Evolutionary conservation across 2,329 filamentous ascomycete genomes (phyloP), one percentile per base, ranked within the genome.

Genomic region (Calonectria montana): DNA sequence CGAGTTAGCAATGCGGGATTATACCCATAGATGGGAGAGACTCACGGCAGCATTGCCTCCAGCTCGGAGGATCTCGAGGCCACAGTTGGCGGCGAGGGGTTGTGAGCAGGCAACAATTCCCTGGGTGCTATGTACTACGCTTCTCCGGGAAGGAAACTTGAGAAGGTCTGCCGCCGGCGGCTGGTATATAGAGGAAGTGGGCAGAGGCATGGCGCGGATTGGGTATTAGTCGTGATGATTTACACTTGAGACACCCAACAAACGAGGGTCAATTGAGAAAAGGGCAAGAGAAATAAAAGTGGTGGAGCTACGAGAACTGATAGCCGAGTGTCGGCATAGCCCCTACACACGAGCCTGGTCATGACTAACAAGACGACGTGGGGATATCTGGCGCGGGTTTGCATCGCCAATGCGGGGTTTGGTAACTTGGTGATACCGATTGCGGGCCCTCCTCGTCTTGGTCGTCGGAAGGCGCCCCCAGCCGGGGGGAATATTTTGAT

Each of bases 21-120:
- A 15, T 29, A 27, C 18, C 12, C 9, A 35, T 21, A 9, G 4
- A 8, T 29, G 25, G 5, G 6, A 16, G 5, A 39, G 1, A 88
- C 93, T 84, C 88, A 97, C 95, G 76, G 96, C 97, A 73, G 95
- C 95, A 86, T 98, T 99, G 66, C 97, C 97, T 69, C 97, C 97
- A 59, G 94, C 92, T 70, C 92, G 90, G n/a, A 99, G 86, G 45
- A 98, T 88, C 69, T 94, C 91, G 65, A 98, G 90, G 25, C 97
- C 97, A 72, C 95, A 97, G 84, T 94, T 94, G 27, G 94, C 93
- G 7, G 97, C 97, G 67, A 98, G 87, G 16, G 97, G 95, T 82
- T 98, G 96, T 1, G 95, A 94, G 81, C 94, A 97, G 13, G 96
- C 90, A 59, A 98, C 94, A 70, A 98, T 98, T 55, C 95, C 96